Conservation (phyloP, 1,284 basidiomycete species). For the Ganoderma sinense region DNA sequence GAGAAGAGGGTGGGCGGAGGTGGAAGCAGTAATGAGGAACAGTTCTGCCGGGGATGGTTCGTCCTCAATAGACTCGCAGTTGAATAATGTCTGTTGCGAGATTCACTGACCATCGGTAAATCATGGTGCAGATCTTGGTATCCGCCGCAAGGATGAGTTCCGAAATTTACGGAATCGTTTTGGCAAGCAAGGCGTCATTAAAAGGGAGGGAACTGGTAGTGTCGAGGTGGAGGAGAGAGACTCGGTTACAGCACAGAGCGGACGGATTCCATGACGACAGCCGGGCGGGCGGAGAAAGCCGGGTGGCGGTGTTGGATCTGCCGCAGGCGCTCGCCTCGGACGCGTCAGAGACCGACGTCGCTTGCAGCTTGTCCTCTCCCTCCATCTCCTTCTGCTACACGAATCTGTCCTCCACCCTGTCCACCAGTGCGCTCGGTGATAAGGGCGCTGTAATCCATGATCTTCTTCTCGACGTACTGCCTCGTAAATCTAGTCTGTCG, state of each 20-base stretch:
- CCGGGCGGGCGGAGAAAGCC: background rate
- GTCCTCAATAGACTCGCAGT: background rate
- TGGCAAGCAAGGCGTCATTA: background rate
- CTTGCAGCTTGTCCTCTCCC: background rate
- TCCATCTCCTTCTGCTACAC: background rate
- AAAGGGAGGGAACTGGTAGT: background rate
- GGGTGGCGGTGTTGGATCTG: constrained; percentile 1
- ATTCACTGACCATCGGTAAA: background rate
- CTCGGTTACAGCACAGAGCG: background rate
- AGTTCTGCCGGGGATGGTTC: background rate
- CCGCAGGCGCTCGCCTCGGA: background rate
- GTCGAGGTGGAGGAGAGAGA: background rate
- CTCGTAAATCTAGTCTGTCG: background rate
- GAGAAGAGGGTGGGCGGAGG: background rate
- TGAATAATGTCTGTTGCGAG: background rate
- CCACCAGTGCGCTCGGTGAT: background rate
- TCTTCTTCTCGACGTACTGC: background rate
- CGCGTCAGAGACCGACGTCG: background rate
- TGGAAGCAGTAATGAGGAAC: background rate
- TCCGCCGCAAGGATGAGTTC: background rate
- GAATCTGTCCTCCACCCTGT: background rate
- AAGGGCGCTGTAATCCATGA: background rate
- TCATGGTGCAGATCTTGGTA: background rate
- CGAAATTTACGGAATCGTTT: background rate
- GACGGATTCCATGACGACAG: background rate